Percentiles rank a stretch among this genome's conserved stretches.
Conservation (phyloP, 305 asterid species). For the Euphrasia arctica region DNA sequence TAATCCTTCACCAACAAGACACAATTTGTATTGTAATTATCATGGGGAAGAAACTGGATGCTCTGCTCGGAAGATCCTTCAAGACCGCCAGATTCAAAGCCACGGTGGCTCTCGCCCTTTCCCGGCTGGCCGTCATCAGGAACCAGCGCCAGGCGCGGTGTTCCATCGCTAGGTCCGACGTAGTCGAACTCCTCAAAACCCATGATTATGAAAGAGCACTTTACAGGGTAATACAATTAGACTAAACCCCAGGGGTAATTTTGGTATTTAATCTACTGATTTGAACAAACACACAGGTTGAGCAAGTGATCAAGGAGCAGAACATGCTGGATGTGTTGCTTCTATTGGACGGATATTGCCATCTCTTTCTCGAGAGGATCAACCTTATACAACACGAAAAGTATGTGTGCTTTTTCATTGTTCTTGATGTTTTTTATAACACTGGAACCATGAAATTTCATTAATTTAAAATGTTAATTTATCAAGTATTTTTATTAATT, state of each 20-base stretch:
- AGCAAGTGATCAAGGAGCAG: slow-evolving; percentile 86
- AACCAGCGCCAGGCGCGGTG: slow-evolving; percentile 41
- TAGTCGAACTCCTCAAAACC: slow-evolving; percentile 38
- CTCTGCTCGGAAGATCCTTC: slow-evolving; percentile 45
- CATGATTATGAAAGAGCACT: slow-evolving; percentile 64
- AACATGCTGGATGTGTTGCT: slow-evolving; percentile 76
- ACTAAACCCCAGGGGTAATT: background rate
- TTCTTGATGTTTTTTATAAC: background rate
- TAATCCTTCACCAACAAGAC: too few species aligned
- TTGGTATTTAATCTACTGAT: background rate
- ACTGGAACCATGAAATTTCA: too few species aligned
- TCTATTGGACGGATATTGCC: slow-evolving; percentile 61
- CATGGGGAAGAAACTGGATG: slow-evolving; percentile 40
- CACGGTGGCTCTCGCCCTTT: slow-evolving; percentile 48
- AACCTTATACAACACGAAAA: slow-evolving; percentile 57
- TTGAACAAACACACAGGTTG: slow-evolving; percentile 46
- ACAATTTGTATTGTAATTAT: too few species aligned
- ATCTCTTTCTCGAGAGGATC: slow-evolving; percentile 53
- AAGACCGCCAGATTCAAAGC: slow-evolving; percentile 42
- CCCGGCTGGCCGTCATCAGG: slow-evolving; percentile 29
- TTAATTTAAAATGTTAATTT: too few species aligned
- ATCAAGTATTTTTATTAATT: too few species aligned
- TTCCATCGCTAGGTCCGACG: slow-evolving; percentile 15
- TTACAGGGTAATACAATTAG: slow-evolving; percentile 45
- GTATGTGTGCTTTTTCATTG: slow-evolving; percentile 30